Conservation (phyloP, 2,329 filamentous ascomycete species). For the Pyrenophora seminiperda region DNA sequence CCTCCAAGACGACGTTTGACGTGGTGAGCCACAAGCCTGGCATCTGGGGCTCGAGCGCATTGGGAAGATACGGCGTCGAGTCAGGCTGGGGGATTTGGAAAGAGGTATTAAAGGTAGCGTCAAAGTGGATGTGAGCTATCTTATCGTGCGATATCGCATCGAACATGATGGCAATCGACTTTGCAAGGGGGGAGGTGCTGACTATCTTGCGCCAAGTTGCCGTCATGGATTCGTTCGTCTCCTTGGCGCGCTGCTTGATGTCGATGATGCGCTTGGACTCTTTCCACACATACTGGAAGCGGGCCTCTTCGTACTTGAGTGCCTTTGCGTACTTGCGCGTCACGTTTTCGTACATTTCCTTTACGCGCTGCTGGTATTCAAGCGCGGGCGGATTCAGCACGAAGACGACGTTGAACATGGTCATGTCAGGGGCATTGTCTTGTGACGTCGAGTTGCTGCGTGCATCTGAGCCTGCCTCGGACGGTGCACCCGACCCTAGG, state of each 20-base stretch:
- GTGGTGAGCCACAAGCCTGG: conserved; percentile 86
- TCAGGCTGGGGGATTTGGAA: conserved; percentile 66
- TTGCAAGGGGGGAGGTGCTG: conserved; percentile 75
- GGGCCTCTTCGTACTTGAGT: conserved; percentile 89
- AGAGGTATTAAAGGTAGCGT: conserved; percentile 64
- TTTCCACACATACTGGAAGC: conserved; percentile 87
- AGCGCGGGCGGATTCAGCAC: conserved; percentile 80
- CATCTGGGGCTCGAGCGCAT: conserved; percentile 69
- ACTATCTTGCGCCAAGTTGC: conserved; percentile 73
- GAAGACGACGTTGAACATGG: conserved; percentile 98
- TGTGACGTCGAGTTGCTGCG: conserved; percentile 47
- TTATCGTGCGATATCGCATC: conserved; percentile 80
- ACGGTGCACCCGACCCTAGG: conserved; percentile 35
- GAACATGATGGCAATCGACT: conserved; percentile 81
- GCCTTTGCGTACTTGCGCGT: conserved; percentile 92
- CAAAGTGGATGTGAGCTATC: conserved; percentile 82
- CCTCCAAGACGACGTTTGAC: conserved; percentile 73
- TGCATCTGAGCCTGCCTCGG: conserved; percentile 48
- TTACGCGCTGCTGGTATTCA: conserved; percentile 72
- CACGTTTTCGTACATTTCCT: conserved; percentile 86
- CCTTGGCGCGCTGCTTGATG: conserved; percentile 80
- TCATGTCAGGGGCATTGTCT: conserved; percentile 72
- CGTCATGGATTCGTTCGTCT: conserved; percentile 67
- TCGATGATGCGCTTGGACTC: conserved; percentile 83
- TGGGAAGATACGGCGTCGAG: conserved; percentile 74